Conservation (phyloP, 352 stramenopile genomes). For the Globisporangium irregulare region DNA sequence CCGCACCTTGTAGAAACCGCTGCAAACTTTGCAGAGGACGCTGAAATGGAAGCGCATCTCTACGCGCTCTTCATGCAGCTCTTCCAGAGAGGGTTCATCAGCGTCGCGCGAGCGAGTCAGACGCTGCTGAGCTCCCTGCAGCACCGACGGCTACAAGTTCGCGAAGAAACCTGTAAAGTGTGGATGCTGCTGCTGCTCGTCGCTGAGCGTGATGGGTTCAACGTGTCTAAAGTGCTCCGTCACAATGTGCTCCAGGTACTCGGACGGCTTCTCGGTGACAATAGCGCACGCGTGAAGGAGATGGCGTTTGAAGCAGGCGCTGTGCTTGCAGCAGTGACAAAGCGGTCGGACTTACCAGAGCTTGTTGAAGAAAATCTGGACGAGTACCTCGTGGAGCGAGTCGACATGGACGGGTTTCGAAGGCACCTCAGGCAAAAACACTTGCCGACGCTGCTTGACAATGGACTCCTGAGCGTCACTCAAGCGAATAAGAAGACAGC, state of each 20-base stretch:
- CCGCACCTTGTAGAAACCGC: constrained; percentile 49
- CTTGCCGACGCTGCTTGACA: constrained; percentile 34
- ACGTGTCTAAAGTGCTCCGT: constrained; percentile 12
- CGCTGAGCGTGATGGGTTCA: constrained; percentile 21
- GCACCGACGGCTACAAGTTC: constrained; percentile 54
- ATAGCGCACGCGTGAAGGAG: constrained; percentile 34
- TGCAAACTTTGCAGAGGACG: constrained; percentile 55
- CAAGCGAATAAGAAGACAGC: not conserved
- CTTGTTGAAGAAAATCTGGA: constrained; percentile 46
- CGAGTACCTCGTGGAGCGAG: constrained; percentile 44
- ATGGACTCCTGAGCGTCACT: constrained; percentile 26
- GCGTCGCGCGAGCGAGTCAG: constrained; percentile 22
- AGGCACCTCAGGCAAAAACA: constrained; percentile 33
- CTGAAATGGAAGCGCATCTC: constrained; percentile 38
- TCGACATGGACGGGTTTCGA: constrained; percentile 49
- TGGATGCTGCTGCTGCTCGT: constrained; percentile 56
- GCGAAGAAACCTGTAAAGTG: constrained; percentile 55
- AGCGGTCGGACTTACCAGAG: constrained; percentile 33
- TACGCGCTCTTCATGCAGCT: constrained; percentile 33
- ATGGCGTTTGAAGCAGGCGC: constrained; percentile 45
- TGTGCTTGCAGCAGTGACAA: constrained; percentile 29
- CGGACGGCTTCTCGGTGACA: constrained; percentile 47
- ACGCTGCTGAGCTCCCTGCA: constrained; percentile 34
- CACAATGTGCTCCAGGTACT: constrained; percentile 33
- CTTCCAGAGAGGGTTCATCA: constrained; percentile 28